Conservation (phyloP, 768 basidiomycete genomes). For the Dacryopinax primogenitus region DNA sequence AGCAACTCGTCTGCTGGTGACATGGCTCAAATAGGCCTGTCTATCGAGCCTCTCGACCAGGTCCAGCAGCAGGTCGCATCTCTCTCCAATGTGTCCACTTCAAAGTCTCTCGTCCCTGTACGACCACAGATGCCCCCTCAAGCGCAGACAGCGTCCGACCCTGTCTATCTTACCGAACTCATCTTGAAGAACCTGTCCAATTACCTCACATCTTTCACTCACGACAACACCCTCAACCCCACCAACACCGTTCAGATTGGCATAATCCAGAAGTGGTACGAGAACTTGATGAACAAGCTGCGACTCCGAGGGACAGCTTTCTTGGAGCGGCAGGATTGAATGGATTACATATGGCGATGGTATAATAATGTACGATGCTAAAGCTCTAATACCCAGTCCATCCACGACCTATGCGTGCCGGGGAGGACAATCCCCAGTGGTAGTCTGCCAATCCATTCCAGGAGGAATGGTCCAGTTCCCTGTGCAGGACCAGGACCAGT, state of each 20-base stretch:
- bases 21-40: slow-evolving; percentile 63
- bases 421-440: slow-evolving; percentile 49
- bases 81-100: slow-evolving; percentile 28
- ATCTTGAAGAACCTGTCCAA: slow-evolving; percentile 65
- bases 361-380: neutral
- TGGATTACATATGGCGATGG: neutral
- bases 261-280: slow-evolving; percentile 58
- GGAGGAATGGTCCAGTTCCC: slow-evolving; percentile 62
- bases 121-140: neutral
- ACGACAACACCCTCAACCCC: slow-evolving; percentile 32
- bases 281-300: slow-evolving; percentile 48
- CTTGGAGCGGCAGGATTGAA: slow-evolving; percentile 34
- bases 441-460: slow-evolving; percentile 59
- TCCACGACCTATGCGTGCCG: neutral
- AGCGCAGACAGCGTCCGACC: slow-evolving; percentile 30
- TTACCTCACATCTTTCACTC: slow-evolving; percentile 52
- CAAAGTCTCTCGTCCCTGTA: neutral
- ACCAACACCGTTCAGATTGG: slow-evolving; percentile 50
- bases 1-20: slow-evolving; percentile 31
- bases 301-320: slow-evolving; percentile 46
- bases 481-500: slow-evolving; percentile 28
- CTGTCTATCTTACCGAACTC: slow-evolving; percentile 48
- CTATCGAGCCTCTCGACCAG: slow-evolving; percentile 58
- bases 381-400: neutral
- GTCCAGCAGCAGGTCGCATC: slow-evolving; percentile 47